Conservation (phyloP, 768 basidiomycete species). For the Gloeostereum incarnatum region DNA sequence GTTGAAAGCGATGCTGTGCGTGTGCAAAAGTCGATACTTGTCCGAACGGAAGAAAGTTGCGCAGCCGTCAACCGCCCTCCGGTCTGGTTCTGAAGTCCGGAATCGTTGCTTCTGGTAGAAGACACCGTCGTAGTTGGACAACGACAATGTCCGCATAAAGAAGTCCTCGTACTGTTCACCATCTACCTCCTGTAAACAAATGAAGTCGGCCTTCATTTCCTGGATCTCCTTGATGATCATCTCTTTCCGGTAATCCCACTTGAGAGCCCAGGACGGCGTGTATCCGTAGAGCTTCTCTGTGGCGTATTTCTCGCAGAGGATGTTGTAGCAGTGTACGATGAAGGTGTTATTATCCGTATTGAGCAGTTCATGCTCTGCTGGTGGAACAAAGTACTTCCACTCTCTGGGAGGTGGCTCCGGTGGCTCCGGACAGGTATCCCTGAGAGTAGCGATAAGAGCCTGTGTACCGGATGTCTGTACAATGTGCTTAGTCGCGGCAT, state of each 20-base stretch:
- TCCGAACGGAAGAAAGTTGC: conserved; percentile 90
- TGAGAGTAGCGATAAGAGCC: conserved; percentile 81
- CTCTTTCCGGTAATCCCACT: conserved; percentile 93
- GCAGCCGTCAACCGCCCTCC: conserved; percentile 89
- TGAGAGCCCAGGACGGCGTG: conserved; percentile 91
- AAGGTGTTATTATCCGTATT: conserved; percentile 61
- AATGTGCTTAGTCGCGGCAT: conserved; percentile 62
- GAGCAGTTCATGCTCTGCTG: conserved; percentile 49
- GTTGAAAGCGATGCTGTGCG: conserved; percentile 89
- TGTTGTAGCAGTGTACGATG: conserved; percentile 86
- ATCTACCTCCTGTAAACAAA: conserved; percentile 96
- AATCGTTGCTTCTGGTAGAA: conserved; percentile 90
- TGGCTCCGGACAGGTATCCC: conserved; percentile 85
- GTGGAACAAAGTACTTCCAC: conserved; percentile 59
- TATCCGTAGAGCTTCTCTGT: conserved; percentile 89
- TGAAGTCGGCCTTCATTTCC: conserved; percentile 75
- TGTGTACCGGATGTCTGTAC: conserved; percentile 94
- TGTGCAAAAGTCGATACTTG: conserved; percentile 92
- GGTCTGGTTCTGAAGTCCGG: conserved; percentile 77
- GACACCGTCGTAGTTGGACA: conserved; percentile 82
- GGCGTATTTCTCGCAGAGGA: conserved; percentile 86
- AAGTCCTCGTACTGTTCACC: conserved; percentile 88
- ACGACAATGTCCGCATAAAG: conserved; percentile 64
- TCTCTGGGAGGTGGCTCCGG: conserved; percentile 70
- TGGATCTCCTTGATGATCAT: conserved; percentile 79